These are phyloP conservation scores for Pterocarpus macrocarpus DNA, from an alignment of 306 rosid species.

Conservation along the genomic window DNA sequence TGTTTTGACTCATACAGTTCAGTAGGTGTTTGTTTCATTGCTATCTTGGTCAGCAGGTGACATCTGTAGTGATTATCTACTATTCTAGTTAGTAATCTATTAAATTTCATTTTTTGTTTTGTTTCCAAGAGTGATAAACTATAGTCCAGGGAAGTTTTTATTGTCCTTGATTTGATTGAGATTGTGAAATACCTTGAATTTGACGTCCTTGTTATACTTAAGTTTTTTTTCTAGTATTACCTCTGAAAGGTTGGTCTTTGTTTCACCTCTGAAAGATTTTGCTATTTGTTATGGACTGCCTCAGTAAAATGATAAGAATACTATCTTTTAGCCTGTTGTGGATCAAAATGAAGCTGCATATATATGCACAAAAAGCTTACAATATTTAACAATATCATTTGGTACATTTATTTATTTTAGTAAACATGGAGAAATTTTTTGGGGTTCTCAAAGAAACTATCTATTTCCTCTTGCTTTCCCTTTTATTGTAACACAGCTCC, in stretches of 20 bases:
- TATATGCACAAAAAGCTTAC: background rate
- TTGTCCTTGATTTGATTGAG: slow-evolving; percentile 1
- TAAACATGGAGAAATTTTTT: too few species aligned
- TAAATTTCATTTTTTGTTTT: background rate
- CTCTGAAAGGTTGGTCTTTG: background rate
- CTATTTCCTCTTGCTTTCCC: too few species aligned
- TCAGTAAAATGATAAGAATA: background rate
- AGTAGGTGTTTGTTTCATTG: background rate
- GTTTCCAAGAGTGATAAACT: background rate
- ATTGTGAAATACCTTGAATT: slow-evolving; percentile 15
- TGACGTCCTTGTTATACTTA: slow-evolving; percentile 4
- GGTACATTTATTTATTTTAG: slow-evolving; percentile 1
- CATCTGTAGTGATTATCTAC: background rate
- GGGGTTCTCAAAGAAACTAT: too few species aligned
- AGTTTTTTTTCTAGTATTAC: background rate
- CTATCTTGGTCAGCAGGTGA: slow-evolving; percentile 22
- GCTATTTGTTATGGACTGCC: background rate
- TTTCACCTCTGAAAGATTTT: background rate
- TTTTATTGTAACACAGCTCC: too few species aligned
- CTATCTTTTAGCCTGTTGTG: background rate
- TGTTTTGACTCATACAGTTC: background rate
- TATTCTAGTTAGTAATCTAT: background rate
- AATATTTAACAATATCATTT: slow-evolving; percentile 1
- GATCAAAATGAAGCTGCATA: background rate
- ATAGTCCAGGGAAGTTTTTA: background rate